Percentiles rank a stretch among this genome's conserved stretches.
phyloP scores from a whole-genome alignment of 768 basidiomycete species.

The Tylopilus felleus region DNA sequence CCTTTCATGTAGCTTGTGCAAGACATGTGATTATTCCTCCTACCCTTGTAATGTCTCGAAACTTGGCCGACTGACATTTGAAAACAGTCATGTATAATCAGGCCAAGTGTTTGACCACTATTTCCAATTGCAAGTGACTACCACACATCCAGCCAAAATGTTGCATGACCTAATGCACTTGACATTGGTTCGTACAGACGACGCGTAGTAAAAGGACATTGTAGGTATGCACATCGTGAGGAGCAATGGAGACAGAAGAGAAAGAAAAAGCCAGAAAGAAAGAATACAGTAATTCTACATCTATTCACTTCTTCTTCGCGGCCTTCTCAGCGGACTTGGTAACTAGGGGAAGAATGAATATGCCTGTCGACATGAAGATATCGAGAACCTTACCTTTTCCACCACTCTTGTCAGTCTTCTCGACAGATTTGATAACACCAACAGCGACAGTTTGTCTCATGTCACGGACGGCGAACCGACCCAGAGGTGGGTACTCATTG shows the following conservation, averaged over 20 bases:
- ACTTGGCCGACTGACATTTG: too few relatives aligned
- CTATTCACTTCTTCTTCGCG: constrained; percentile 91
- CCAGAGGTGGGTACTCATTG: constrained; percentile 97
- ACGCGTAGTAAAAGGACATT: constrained; percentile 34
- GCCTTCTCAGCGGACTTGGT: constrained; percentile 98
- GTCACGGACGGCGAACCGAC: constrained; percentile 99
- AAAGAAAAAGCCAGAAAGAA: constrained; percentile 42
- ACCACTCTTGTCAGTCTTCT: constrained; percentile 85
- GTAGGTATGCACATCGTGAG: constrained; percentile 34
- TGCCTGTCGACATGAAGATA: background rate
- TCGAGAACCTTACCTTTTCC: constrained; percentile 67
- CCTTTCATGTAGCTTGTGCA: too few relatives aligned
- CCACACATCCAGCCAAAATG: too few relatives aligned
- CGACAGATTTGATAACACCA: constrained; percentile 97
- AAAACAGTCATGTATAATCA: too few relatives aligned
- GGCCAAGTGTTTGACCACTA: too few relatives aligned
- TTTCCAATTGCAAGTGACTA: too few relatives aligned
- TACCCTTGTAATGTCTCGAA: too few relatives aligned
- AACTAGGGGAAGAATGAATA: constrained; percentile 43
- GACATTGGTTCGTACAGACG: constrained; percentile 49
- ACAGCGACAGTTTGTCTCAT: constrained; percentile 99
- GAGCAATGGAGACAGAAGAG: constrained; percentile 37
- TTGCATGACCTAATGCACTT: constrained; percentile 25
- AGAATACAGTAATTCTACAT: constrained; percentile 66
- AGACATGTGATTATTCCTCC: too few relatives aligned